phyloP scores from a whole-genome alignment of 176 grass and related monocot species.

The Avena atlantica region DNA sequence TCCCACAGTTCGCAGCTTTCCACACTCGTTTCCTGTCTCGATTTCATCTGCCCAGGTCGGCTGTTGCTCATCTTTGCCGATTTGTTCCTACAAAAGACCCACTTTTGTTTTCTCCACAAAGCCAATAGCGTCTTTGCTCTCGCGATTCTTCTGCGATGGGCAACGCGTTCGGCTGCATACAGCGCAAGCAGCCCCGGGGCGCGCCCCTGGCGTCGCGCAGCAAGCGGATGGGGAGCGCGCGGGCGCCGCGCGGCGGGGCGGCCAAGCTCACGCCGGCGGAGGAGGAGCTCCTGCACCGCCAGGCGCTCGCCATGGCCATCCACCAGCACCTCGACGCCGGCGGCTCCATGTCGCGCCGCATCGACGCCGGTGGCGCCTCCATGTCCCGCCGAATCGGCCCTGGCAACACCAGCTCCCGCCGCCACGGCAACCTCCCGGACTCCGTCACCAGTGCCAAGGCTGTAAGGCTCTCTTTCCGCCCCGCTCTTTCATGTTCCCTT shows the following conservation, averaged over 20 bases:
- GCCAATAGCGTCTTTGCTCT: no score
- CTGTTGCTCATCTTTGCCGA: no score
- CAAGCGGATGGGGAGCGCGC: conserved; percentile 66
- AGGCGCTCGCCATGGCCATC: conserved; percentile 92
- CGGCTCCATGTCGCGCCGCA: conserved; percentile 83
- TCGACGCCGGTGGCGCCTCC: conserved; percentile 57
- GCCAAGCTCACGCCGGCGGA: conserved; percentile 73
- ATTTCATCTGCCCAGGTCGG: no score
- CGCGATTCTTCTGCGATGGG: conserved; percentile 59
- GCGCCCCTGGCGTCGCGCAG: conserved; percentile 56
- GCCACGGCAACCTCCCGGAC: conserved; percentile 78
- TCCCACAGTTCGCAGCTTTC: background rate
- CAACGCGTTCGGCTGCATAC: conserved; percentile 76
- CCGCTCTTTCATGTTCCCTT: conserved; percentile 7
- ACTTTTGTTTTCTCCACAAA: no score
- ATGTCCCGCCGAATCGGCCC: conserved; percentile 58
- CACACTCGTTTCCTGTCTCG: no score
- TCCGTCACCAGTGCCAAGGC: conserved; percentile 65
- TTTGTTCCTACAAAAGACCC: no score
- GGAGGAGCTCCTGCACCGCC: conserved; percentile 90
- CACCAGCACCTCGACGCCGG: conserved; percentile 94
- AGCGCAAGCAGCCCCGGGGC: conserved; percentile 47
- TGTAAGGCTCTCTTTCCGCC: conserved; percentile 46
- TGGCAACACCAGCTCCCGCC: conserved; percentile 80
- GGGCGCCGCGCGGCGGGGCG: conserved; percentile 58